Conservation (phyloP, 306 rosid species). For the Pterocarpus santalinus region DNA sequence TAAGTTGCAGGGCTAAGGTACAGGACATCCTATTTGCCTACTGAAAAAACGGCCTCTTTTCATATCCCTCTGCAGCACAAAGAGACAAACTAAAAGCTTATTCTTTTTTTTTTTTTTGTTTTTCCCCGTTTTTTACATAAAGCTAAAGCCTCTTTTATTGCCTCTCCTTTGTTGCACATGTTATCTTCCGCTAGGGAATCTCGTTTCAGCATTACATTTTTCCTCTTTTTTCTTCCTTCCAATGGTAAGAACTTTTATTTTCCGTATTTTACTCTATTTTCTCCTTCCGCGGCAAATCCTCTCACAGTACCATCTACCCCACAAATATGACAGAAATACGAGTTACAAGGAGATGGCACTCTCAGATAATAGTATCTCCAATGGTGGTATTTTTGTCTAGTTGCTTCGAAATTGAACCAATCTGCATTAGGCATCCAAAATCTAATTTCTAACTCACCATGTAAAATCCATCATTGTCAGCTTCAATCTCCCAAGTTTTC, state of each 20-base stretch:
- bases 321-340: neutral
- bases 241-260: slow-evolving; percentile 56
- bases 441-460: neutral
- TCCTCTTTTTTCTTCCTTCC: slow-evolving; percentile 59
- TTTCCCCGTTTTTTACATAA: no score
- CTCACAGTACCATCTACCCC: slow-evolving; percentile 39
- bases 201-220: slow-evolving; percentile 49
- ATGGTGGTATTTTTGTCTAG: no score
- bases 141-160: slow-evolving; percentile 57
- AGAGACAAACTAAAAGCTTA: slow-evolving; percentile 67
- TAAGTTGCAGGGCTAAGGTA: slow-evolving; percentile 80
- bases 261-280: slow-evolving; percentile 53
- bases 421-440: no score
- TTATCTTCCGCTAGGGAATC: no score
- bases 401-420: no score
- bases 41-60: slow-evolving; percentile 62
- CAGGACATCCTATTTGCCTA: slow-evolving; percentile 83
- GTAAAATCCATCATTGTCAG: neutral
- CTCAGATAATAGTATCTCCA: neutral
- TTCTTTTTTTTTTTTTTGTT: no score
- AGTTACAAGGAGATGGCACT: slow-evolving; percentile 5
- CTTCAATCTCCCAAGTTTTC: neutral
- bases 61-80: slow-evolving; percentile 57
- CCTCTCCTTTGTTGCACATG: slow-evolving; percentile 58
- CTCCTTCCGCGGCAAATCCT: slow-evolving; percentile 52